Percentiles rank a stretch among this genome's conserved stretches.
Conservation (phyloP, 2,329 filamentous ascomycete species). For the Aspergillus sp. region DNA sequence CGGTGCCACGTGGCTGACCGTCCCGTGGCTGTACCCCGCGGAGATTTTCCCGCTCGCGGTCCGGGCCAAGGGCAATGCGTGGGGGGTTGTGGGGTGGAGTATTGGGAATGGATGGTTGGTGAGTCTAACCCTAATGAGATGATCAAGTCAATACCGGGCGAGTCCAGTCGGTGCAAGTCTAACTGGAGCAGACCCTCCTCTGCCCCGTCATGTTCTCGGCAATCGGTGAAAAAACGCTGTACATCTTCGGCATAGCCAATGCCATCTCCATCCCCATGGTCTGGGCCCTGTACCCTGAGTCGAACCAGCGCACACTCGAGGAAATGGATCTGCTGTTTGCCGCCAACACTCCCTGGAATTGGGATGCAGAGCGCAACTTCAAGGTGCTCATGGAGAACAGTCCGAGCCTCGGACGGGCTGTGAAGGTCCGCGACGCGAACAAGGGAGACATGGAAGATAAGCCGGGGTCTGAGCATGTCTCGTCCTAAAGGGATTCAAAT, state of each 20-base stretch:
- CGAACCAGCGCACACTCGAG: constrained; percentile 72
- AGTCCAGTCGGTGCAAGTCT: no score
- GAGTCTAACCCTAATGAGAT: no score
- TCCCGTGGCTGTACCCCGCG: constrained; percentile 69
- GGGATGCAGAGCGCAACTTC: constrained; percentile 71
- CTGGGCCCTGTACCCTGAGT: constrained; percentile 75
- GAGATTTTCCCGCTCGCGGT: constrained; percentile 75
- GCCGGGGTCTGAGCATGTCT: no score
- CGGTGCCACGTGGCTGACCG: constrained; percentile 65
- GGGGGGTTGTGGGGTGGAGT: constrained; percentile 75
- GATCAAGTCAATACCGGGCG: no score
- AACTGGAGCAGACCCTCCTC: constrained; percentile 45
- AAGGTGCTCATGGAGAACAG: constrained; percentile 63
- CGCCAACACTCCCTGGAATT: constrained; percentile 68
- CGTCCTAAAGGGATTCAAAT: no score
- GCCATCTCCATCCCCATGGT: constrained; percentile 69
- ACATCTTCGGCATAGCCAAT: constrained; percentile 73
- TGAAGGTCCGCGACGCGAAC: no score
- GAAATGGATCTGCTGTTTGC: constrained; percentile 77
- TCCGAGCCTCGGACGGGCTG: constrained; percentile 43
- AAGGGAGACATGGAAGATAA: no score
- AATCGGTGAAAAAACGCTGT: constrained; percentile 72
- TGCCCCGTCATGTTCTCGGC: constrained; percentile 62
- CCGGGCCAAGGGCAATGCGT: constrained; percentile 74
- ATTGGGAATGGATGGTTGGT: constrained; percentile 65